Evolutionary conservation across 2,329 filamentous ascomycete species (phyloP).

Genomic region (Penicillium palitans): DNA sequence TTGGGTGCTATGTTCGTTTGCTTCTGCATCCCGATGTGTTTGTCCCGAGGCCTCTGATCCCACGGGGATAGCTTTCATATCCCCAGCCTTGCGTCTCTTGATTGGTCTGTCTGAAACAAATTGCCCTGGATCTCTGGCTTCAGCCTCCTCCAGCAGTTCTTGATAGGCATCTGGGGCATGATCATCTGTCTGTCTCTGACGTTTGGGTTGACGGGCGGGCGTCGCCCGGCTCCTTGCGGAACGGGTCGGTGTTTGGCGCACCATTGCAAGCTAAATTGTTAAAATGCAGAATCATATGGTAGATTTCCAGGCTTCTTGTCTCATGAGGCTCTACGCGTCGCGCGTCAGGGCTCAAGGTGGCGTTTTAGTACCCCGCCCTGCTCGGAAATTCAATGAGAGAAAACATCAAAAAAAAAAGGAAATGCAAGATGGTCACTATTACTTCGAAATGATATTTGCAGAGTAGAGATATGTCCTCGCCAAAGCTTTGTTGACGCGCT

Average conservation of each 20-base stretch:
- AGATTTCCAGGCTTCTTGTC: background rate
- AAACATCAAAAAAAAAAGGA: background rate
- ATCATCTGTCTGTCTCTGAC: slow-evolving; percentile 23
- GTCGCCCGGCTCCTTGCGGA: slow-evolving; percentile 17
- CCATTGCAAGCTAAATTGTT: slow-evolving; percentile 13
- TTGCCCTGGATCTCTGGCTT: slow-evolving; percentile 32
- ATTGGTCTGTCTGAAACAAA: slow-evolving; percentile 30
- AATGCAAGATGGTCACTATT: background rate
- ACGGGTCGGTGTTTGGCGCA: slow-evolving; percentile 22
- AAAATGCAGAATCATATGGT: background rate
- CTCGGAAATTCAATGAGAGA: background rate
- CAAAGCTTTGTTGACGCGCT: background rate
- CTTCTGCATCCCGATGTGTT: slow-evolving; percentile 11
- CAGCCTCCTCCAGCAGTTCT: slow-evolving; percentile 46
- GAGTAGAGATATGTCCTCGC: background rate
- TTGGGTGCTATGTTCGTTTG: slow-evolving; percentile 13
- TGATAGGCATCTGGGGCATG: slow-evolving; percentile 41
- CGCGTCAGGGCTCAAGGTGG: slow-evolving; percentile 7
- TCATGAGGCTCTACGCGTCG: slow-evolving; percentile 3
- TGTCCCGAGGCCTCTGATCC: slow-evolving; percentile 9
- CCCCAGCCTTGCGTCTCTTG: slow-evolving; percentile 43
- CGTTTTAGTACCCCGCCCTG: background rate
- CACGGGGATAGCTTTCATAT: slow-evolving; percentile 21
- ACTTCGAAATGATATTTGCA: background rate
- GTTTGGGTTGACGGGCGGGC: slow-evolving; percentile 12